A percentile compares a stretch with the other conserved stretches of the same genome.
phyloP scores from a whole-genome alignment of 2,329 filamentous ascomycete genomes.

The Tolypocladium sp. region DNA sequence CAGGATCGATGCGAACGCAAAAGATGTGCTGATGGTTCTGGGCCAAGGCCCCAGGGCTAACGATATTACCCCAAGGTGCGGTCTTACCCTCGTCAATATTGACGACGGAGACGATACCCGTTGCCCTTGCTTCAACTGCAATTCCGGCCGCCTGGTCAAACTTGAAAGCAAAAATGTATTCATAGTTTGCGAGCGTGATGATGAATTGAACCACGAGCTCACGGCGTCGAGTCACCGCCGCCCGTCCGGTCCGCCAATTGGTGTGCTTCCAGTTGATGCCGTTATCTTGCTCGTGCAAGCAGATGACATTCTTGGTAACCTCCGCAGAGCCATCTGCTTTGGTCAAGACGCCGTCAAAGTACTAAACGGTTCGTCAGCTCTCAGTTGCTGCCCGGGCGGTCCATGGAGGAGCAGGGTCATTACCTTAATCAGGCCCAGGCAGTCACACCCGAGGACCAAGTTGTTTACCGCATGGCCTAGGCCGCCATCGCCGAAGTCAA shows the following conservation, averaged over 20 bases:
- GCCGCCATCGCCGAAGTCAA: slow-evolving; percentile 59
- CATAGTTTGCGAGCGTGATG: slow-evolving; percentile 55
- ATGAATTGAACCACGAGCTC: slow-evolving; percentile 52
- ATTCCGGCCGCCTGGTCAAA: slow-evolving; percentile 43
- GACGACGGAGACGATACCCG: slow-evolving; percentile 32
- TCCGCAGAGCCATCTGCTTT: slow-evolving; percentile 21
- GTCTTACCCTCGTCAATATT: slow-evolving; percentile 46
- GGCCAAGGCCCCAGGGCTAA: slow-evolving; percentile 50
- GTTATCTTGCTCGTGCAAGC: slow-evolving; percentile 23
- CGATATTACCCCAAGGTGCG: slow-evolving; percentile 49
- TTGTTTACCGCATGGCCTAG: slow-evolving; percentile 58
- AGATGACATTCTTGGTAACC: slow-evolving; percentile 33
- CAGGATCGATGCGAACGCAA: slow-evolving; percentile 51
- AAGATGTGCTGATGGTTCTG: slow-evolving; percentile 63
- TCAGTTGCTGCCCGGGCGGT: not conserved
- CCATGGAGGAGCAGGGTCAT: not conserved
- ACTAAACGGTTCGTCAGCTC: slow-evolving; percentile 9
- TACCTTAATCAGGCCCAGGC: slow-evolving; percentile 51
- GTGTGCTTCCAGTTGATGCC: slow-evolving; percentile 55
- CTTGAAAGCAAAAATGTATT: slow-evolving; percentile 35
- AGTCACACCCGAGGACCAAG: slow-evolving; percentile 55
- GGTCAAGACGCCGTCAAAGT: slow-evolving; percentile 25
- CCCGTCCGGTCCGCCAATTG: slow-evolving; percentile 47
- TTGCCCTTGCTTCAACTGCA: slow-evolving; percentile 21
- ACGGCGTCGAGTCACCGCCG: slow-evolving; percentile 44